Conservation (phyloP, 768 basidiomycete species). For the Mycena rebaudengoi region DNA sequence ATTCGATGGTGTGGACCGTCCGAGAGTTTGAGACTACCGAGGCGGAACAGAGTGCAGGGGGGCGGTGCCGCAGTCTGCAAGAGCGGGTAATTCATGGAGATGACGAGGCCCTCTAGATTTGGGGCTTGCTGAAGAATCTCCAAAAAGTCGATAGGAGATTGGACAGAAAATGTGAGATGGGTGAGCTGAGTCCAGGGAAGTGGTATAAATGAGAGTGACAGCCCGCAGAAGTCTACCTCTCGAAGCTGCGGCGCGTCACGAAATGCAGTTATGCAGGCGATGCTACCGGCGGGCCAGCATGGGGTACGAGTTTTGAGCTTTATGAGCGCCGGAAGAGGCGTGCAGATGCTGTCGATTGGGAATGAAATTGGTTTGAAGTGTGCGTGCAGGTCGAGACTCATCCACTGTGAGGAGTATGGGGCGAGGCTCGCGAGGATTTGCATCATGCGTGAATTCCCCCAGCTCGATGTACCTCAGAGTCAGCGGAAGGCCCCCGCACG, state of each 20-base stretch:
- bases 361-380: background rate
- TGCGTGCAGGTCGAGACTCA: background rate
- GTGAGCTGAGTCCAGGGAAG: constrained; percentile 18
- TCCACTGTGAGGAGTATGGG: background rate
- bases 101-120: background rate
- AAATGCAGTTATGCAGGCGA: background rate
- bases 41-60: too few species aligned
- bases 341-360: background rate
- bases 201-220: background rate
- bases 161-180: background rate
- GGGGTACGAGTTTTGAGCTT: background rate
- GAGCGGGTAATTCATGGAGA: too few species aligned
- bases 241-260: constrained; percentile 7
- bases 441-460: background rate
- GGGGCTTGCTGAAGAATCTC: background rate
- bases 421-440: background rate
- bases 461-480: background rate
- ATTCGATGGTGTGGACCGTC: too few species aligned
- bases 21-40: too few species aligned
- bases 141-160: background rate
- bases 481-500: constrained; percentile 3
- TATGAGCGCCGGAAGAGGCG: background rate
- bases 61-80: too few species aligned
- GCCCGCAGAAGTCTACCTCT: background rate
- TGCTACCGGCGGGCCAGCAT: background rate